Conservation (phyloP, 1,284 basidiomycete genomes). For the Leccinum huronense region DNA sequence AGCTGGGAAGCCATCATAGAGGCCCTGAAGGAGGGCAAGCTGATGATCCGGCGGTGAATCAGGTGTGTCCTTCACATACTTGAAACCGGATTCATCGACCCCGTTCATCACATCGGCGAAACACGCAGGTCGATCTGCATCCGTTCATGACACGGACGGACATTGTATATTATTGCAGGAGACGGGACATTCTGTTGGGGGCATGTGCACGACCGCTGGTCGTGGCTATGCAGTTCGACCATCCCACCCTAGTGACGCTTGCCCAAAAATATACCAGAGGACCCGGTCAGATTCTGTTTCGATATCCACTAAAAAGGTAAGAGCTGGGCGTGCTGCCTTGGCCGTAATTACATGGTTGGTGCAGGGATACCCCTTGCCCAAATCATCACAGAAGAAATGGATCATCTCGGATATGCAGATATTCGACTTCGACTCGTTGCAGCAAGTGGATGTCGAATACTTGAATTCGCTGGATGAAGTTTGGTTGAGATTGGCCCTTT, state of each 20-base stretch:
- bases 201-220: conserved; percentile 50
- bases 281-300: conserved; percentile 64
- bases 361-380: conserved; percentile 59
- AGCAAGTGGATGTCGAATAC: conserved; percentile 51
- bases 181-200: conserved; percentile 62
- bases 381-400: conserved; percentile 53
- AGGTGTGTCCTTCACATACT: conserved; percentile 44
- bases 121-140: conserved; percentile 57
- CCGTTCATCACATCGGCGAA: conserved; percentile 11
- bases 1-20: conserved; percentile 4
- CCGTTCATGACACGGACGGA: conserved; percentile 70
- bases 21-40: not conserved
- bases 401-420: conserved; percentile 59
- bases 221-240: conserved; percentile 47
- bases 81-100: not conserved
- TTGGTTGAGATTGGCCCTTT: conserved; percentile 8
- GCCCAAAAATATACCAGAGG: conserved; percentile 55
- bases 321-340: conserved; percentile 4
- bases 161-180: conserved; percentile 60
- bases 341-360: not conserved
- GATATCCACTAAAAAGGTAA: conserved; percentile 67
- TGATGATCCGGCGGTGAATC: conserved; percentile 58
- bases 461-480: conserved; percentile 40
- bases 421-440: conserved; percentile 55
- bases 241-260: conserved; percentile 43